A percentile compares a stretch with the other conserved stretches of the same genome.
phyloP scores from a whole-genome alignment of 495 filamentous ascomycete species.

The Astrocystis sublimbata region DNA sequence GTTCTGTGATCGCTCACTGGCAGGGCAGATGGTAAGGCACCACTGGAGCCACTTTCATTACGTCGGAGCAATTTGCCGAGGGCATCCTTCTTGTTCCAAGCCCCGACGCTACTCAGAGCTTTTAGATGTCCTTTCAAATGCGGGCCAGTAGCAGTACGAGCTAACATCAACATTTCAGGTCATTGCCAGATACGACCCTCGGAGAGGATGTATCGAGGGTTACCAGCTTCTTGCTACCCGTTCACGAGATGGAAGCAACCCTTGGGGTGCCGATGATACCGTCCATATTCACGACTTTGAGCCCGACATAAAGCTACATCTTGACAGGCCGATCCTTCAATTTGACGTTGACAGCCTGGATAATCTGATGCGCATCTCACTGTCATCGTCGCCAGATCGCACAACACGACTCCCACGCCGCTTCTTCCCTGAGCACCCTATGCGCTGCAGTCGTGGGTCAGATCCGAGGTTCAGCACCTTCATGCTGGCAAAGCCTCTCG shows the following conservation, averaged over 20 bases:
- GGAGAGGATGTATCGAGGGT: conserved; percentile 73
- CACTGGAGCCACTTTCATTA: too few relatives aligned
- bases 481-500: conserved; percentile 45
- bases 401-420: conserved; percentile 25
- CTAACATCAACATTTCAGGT: too few relatives aligned
- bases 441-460: conserved; percentile 43
- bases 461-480: conserved; percentile 46
- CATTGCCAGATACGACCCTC: conserved; percentile 69
- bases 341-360: conserved; percentile 45
- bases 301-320: conserved; percentile 66
- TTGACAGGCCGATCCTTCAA: conserved; percentile 69
- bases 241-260: conserved; percentile 48
- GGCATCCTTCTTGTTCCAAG: too few relatives aligned
- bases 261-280: conserved; percentile 65
- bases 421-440: conserved; percentile 53
- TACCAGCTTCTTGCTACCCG: conserved; percentile 73
- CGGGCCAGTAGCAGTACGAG: too few relatives aligned
- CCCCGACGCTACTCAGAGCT: too few relatives aligned
- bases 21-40: conserved; percentile 69
- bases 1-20: conserved; percentile 73
- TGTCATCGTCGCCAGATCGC: conserved; percentile 4
- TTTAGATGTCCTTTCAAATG: too few relatives aligned
- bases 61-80: too few relatives aligned
- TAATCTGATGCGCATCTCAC: conserved; percentile 24
- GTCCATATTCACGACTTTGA: conserved; percentile 75